phyloP scores from a whole-genome alignment of 164 flowering plant species.

The Vitis riparia region DNA sequence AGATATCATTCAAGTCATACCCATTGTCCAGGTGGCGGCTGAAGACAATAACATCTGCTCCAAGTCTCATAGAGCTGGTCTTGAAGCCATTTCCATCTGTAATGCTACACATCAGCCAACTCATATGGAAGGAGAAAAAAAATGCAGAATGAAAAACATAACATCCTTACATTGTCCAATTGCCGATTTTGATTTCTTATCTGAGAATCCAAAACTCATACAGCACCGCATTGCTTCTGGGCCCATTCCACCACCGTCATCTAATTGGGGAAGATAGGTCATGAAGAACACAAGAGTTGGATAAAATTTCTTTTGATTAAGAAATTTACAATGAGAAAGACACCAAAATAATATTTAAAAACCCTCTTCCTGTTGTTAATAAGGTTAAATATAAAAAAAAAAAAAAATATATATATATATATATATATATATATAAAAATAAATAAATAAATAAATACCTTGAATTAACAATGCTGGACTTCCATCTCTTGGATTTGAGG shows the following conservation, averaged over 20 bases:
- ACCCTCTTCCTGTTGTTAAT: neutral
- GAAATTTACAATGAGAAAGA: neutral
- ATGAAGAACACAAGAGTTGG: constrained; percentile 3
- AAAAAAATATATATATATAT: too few species aligned
- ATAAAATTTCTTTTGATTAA: neutral
- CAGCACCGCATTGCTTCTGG: constrained; percentile 81
- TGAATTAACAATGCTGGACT: constrained; percentile 77
- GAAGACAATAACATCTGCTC: constrained; percentile 90
- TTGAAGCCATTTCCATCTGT: constrained; percentile 99
- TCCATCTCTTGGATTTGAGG: constrained; percentile 70
- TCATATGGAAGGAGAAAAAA: constrained; percentile 4
- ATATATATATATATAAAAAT: too few species aligned
- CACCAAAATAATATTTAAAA: constrained; percentile 3
- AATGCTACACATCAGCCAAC: constrained; percentile 32
- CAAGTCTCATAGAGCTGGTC: constrained; percentile 94
- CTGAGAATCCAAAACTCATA: constrained; percentile 97
- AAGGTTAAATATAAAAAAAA: neutral
- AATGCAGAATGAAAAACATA: constrained; percentile 8
- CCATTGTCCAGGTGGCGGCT: constrained; percentile 54
- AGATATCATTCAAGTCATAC: constrained; percentile 30
- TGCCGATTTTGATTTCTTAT: constrained; percentile 64
- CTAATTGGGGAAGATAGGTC: constrained; percentile 30
- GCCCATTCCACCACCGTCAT: constrained; percentile 99
- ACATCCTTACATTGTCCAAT: constrained; percentile 75
- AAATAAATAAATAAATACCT: constrained; percentile 42